Conservation (phyloP, 2,329 filamentous ascomycete species). For the Pleurostoma richardsiae region DNA sequence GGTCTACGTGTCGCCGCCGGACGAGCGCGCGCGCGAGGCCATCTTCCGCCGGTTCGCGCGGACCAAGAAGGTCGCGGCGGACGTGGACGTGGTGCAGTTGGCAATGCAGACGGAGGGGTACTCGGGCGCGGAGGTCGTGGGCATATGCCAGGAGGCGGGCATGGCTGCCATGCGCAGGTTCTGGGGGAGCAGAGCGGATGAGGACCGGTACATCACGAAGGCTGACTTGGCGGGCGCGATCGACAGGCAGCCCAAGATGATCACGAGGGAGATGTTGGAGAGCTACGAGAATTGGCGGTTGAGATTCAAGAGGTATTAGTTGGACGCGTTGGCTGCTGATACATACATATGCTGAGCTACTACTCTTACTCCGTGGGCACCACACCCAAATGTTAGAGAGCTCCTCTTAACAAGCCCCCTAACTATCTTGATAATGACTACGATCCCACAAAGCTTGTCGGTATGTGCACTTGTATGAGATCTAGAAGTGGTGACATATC, state of each 20-base stretch:
- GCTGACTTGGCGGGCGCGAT: constrained; percentile 17
- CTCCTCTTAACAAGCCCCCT: no score
- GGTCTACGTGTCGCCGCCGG: constrained; percentile 81
- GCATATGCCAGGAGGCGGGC: constrained; percentile 42
- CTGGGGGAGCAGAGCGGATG: constrained; percentile 10
- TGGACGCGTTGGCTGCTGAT: no score
- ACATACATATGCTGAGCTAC: no score
- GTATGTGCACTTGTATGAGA: no score
- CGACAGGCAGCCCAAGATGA: constrained; percentile 26
- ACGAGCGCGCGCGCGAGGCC: constrained; percentile 65
- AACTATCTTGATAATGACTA: no score
- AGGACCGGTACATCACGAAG: constrained; percentile 31
- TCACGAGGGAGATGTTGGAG: constrained; percentile 26
- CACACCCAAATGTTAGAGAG: no score
- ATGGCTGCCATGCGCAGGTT: constrained; percentile 33
- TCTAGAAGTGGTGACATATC: no score
- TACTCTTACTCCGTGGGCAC: no score
- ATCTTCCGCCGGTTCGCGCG: constrained; percentile 67
- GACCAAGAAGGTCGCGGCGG: constrained; percentile 52
- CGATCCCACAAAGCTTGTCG: no score
- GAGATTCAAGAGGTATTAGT: constrained; percentile 13
- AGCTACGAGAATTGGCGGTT: constrained; percentile 32
- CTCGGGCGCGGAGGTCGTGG: constrained; percentile 76
- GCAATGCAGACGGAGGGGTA: constrained; percentile 67
- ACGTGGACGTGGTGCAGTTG: constrained; percentile 62